Evolutionary conservation across 2,329 filamentous ascomycete species (phyloP).

Genomic region (Neofusicoccum kwambonambiense): DNA sequence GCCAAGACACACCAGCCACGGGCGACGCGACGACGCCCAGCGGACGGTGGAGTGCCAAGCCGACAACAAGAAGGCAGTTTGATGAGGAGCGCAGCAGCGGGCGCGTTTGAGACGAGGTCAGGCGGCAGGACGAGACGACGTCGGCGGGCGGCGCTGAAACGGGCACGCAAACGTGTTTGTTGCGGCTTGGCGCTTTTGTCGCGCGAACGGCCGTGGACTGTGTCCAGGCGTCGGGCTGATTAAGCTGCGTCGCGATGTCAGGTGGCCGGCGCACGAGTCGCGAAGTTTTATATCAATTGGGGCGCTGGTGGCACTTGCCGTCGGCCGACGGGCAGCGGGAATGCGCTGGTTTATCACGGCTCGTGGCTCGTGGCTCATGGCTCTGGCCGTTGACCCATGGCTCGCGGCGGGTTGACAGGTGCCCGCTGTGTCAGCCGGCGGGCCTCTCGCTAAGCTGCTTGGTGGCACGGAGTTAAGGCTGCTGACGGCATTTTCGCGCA

Average conservation of each 20-base stretch:
- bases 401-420: background rate
- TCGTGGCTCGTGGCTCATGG: background rate
- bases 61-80: background rate
- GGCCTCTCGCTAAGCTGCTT: slow-evolving; percentile 5
- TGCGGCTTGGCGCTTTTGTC: background rate
- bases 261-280: slow-evolving; percentile 8
- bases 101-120: background rate
- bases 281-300: slow-evolving; percentile 2
- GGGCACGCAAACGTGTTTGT: background rate
- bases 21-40: slow-evolving; percentile 9
- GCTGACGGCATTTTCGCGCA: background rate
- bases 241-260: slow-evolving; percentile 6
- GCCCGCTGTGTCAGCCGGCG: slow-evolving; percentile 11
- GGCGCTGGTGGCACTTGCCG: slow-evolving; percentile 9
- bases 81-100: background rate
- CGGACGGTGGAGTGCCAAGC: background rate
- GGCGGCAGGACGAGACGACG: background rate
- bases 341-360: background rate
- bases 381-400: no score
- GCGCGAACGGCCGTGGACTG: background rate
- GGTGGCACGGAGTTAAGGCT: slow-evolving; percentile 7
- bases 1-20: background rate
- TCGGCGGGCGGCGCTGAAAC: no score
- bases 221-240: slow-evolving; percentile 2
- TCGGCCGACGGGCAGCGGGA: background rate